Percentiles rank a stretch among this genome's conserved stretches.
Evolutionary conservation across 164 flowering plant genomes (phyloP).

Genomic region (Malania oleifera): DNA sequence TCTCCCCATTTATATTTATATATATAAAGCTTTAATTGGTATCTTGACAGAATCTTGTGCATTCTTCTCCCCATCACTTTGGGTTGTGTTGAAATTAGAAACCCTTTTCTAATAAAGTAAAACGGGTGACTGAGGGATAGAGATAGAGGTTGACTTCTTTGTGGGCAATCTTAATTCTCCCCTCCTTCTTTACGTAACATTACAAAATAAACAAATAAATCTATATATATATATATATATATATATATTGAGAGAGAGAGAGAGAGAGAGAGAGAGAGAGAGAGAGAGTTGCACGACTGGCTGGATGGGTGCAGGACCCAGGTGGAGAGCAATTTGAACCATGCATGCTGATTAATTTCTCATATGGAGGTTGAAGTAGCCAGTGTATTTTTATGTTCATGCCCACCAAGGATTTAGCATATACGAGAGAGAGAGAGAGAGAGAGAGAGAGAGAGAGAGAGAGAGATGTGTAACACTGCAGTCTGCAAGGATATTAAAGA

Average conservation of each 20-base stretch:
- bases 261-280: not conserved
- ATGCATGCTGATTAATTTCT: too few species aligned
- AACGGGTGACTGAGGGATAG: not conserved
- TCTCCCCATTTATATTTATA: not conserved
- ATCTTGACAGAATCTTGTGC: slow-evolving; percentile 24
- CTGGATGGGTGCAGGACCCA: slow-evolving; percentile 20
- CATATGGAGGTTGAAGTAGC: slow-evolving; percentile 2
- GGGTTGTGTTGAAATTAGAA: not conserved
- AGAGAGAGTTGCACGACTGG: slow-evolving; percentile 13
- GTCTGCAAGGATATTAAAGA: slow-evolving; percentile 5
- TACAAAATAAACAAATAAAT: too few species aligned
- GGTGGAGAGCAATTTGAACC: slow-evolving; percentile 34
- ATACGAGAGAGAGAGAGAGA: not conserved
- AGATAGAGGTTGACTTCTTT: not conserved
- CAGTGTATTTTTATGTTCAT: not conserved
- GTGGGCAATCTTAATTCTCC: too few species aligned
- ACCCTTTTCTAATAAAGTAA: not conserved
- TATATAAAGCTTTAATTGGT: slow-evolving; percentile 7
- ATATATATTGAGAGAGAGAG: not conserved
- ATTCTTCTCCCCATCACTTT: slow-evolving; percentile 18
- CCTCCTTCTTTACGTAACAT: too few species aligned
- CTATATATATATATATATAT: too few species aligned
- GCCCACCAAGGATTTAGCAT: slow-evolving; percentile 3
- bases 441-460: not conserved
- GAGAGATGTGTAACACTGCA: too few species aligned